Evolutionary conservation across 2,329 filamentous ascomycete species (phyloP).

Genomic region (Pseudogymnoascus sp.): DNA sequence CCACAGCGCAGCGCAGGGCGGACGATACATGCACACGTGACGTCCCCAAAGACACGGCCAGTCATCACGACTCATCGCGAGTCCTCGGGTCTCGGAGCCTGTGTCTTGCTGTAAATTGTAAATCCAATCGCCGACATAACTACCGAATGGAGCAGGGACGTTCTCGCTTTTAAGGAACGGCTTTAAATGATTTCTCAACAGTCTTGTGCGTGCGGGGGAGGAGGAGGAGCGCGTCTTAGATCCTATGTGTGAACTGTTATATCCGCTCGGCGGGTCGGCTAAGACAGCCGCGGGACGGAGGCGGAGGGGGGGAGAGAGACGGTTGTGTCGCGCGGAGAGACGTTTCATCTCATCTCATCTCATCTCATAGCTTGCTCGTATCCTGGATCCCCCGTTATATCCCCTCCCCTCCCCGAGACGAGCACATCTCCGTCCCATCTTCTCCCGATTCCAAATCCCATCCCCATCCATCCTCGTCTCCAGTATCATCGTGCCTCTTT

Average conservation of each 20-base stretch:
- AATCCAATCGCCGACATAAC: neutral
- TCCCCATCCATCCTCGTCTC: neutral
- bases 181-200: too few species aligned
- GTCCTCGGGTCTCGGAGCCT: neutral
- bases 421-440: neutral
- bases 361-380: too few species aligned
- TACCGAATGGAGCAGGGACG: neutral
- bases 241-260: too few species aligned
- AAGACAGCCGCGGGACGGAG: neutral
- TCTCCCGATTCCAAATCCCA: slow-evolving; percentile 8
- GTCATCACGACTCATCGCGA: neutral
- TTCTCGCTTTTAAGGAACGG: neutral
- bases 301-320: neutral
- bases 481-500: slow-evolving; percentile 8
- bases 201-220: neutral
- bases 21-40: neutral
- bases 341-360: neutral
- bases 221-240: neutral
- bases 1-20: neutral
- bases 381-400: too few species aligned
- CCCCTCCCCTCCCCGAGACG: slow-evolving; percentile 7
- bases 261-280: neutral
- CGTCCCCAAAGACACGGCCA: neutral
- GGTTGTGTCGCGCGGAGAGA: neutral
- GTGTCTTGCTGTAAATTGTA: neutral